These are phyloP conservation scores for Pichia insulana DNA, from an alignment of 805 yeast species.

Conservation along the genomic window DNA sequence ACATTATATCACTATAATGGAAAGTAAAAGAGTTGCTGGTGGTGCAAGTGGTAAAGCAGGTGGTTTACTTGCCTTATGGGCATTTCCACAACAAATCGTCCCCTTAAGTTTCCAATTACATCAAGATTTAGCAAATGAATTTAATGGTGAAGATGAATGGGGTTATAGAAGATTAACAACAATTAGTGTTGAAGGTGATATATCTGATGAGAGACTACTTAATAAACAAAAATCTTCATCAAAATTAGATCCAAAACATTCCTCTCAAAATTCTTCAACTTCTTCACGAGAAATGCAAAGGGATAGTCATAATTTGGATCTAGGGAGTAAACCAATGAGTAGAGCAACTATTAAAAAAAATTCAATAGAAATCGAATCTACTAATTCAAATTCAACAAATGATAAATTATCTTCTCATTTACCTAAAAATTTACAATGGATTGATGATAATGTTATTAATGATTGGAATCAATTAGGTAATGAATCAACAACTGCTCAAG, in stretches of 20 bases:
- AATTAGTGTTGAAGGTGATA: conserved; percentile 78
- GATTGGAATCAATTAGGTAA: conserved; percentile 80
- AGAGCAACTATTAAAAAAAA: conserved; percentile 28
- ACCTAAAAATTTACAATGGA: conserved; percentile 73
- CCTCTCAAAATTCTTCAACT: conserved; percentile 1
- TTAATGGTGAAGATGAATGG: conserved; percentile 83
- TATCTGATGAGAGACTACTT: conserved; percentile 25
- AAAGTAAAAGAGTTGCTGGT: conserved; percentile 88
- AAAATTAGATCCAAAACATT: too few relatives aligned
- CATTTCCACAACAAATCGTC: conserved; percentile 91
- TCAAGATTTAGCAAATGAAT: conserved; percentile 68
- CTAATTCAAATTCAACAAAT: conserved; percentile 6
- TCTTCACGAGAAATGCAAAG: conserved; percentile 1
- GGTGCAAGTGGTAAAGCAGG: conserved; percentile 98
- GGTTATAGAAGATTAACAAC: conserved; percentile 87
- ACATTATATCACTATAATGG: conserved; percentile 77
- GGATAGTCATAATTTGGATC: conserved; percentile 3
- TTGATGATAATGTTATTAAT: conserved; percentile 50
- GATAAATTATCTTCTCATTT: conserved; percentile 21
- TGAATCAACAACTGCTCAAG: conserved; percentile 86
- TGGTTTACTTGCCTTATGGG: conserved; percentile 90
- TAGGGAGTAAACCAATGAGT: conserved; percentile 18
- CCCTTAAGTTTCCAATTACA: conserved; percentile 82
- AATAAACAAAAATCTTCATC: conserved; percentile 1
- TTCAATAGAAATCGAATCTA: conserved; percentile 26